Conservation (phyloP, 2,329 filamentous ascomycete genomes). For the Cordyceps cicadae region DNA sequence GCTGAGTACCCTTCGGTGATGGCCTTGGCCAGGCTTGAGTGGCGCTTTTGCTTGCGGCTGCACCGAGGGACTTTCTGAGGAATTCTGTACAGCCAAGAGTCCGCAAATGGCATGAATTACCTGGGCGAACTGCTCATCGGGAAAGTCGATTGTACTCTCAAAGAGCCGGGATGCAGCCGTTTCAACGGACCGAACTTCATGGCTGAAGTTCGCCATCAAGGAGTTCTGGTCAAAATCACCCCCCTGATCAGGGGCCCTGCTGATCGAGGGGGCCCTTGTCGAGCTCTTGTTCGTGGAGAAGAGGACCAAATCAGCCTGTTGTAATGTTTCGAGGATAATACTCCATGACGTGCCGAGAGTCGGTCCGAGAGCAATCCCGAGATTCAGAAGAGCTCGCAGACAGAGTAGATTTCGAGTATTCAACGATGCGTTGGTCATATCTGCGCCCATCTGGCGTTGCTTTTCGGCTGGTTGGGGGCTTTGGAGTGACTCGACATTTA, state of each 20-base stretch:
- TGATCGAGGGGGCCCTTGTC: slow-evolving; percentile 41
- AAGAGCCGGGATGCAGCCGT: slow-evolving; percentile 77
- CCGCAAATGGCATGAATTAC: slow-evolving; percentile 69
- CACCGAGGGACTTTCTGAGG: slow-evolving; percentile 15
- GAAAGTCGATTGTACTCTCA: slow-evolving; percentile 87
- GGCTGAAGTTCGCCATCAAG: slow-evolving; percentile 59
- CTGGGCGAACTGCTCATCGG: slow-evolving; percentile 69
- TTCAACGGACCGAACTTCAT: slow-evolving; percentile 82
- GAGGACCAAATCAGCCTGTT: slow-evolving; percentile 85
- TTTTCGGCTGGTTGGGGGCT: slow-evolving; percentile 50
- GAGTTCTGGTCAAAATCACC: slow-evolving; percentile 42
- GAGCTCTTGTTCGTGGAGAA: slow-evolving; percentile 52
- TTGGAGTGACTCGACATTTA: slow-evolving; percentile 65
- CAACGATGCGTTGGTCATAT: slow-evolving; percentile 47
- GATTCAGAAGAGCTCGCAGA: slow-evolving; percentile 80
- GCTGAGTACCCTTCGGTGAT: slow-evolving; percentile 40
- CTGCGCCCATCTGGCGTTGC: slow-evolving; percentile 50
- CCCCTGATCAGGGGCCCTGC: slow-evolving; percentile 36
- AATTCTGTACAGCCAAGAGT: slow-evolving; percentile 45
- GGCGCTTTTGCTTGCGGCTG: slow-evolving; percentile 1
- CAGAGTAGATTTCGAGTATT: slow-evolving; percentile 88
- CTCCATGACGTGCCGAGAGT: slow-evolving; percentile 79
- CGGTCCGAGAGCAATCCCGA: slow-evolving; percentile 88
- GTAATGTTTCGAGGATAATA: slow-evolving; percentile 84
- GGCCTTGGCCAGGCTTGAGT: slow-evolving; percentile 20